phyloP scores from a whole-genome alignment of 768 basidiomycete species.

The Ramaria sp. region DNA sequence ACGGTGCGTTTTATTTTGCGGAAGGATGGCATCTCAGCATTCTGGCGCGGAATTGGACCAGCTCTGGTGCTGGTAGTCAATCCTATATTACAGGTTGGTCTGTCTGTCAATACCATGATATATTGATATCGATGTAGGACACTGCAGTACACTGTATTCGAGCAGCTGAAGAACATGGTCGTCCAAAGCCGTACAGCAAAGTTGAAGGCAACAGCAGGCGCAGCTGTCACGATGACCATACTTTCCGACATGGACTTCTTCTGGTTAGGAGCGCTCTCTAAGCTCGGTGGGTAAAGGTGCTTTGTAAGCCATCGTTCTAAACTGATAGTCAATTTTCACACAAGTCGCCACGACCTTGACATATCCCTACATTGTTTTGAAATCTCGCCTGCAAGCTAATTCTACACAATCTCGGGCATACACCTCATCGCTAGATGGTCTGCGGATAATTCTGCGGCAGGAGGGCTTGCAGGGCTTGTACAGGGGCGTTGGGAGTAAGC shows the following conservation, averaged over 20 bases:
- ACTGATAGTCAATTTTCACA: constrained; percentile 17
- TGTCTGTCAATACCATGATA: background rate
- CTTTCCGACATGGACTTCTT: constrained; percentile 88
- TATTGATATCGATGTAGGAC: background rate
- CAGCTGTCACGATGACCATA: constrained; percentile 30
- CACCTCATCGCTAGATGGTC: constrained; percentile 63
- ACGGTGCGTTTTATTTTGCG: constrained; percentile 59
- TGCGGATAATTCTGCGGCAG: constrained; percentile 65
- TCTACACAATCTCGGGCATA: constrained; percentile 58
- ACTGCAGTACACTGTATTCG: constrained; percentile 81
- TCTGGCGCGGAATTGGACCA: constrained; percentile 90
- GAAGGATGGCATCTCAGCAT: constrained; percentile 67
- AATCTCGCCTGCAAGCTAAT: constrained; percentile 71
- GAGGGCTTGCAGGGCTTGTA: constrained; percentile 83
- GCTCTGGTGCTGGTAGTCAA: constrained; percentile 91
- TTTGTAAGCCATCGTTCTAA: constrained; percentile 25
- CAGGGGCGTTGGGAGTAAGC: constrained; percentile 79
- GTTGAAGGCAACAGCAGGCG: constrained; percentile 34
- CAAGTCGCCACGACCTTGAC: constrained; percentile 41
- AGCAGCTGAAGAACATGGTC: constrained; percentile 85
- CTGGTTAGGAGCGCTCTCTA: constrained; percentile 87
- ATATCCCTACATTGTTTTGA: constrained; percentile 72
- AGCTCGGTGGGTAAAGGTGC: constrained; percentile 47
- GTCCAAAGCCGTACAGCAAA: constrained; percentile 49
- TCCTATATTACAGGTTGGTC: constrained; percentile 60